A percentile compares a stretch with the other conserved stretches of the same genome.
These are phyloP conservation scores for Poa annua DNA, from an alignment of 176 grass and related monocot species.

Conservation along the genomic window DNA sequence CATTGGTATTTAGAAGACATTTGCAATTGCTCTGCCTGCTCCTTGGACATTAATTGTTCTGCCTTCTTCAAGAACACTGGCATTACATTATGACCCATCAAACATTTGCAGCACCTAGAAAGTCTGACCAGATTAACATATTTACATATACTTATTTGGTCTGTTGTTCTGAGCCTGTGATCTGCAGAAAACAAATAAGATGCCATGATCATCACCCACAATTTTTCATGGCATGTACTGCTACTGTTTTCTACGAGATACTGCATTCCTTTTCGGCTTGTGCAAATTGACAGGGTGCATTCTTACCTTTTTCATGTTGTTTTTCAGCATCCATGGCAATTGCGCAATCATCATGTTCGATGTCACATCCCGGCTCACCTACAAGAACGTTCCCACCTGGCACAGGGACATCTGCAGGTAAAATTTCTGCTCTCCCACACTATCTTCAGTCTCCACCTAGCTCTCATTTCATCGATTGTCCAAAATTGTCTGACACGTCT, in stretches of 20 bases:
- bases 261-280: background rate
- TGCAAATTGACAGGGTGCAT: background rate
- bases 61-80: background rate
- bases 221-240: background rate
- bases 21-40: slow-evolving; percentile 12
- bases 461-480: background rate
- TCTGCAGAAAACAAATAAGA: background rate
- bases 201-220: background rate
- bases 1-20: background rate
- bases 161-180: background rate
- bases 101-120: background rate
- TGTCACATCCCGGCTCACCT: slow-evolving; percentile 66
- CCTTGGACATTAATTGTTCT: background rate
- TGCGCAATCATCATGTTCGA: slow-evolving; percentile 85
- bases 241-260: too few relatives aligned
- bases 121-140: background rate
- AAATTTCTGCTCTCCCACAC: background rate
- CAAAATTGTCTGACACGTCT: background rate
- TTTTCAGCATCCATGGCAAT: slow-evolving; percentile 71
- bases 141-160: background rate
- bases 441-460: background rate
- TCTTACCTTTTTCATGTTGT: background rate
- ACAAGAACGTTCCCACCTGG: slow-evolving; percentile 80
- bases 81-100: background rate
- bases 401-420: slow-evolving; percentile 77